These are phyloP conservation scores for Candida ortonii DNA, from an alignment of 805 yeast species.

Conservation along the genomic window DNA sequence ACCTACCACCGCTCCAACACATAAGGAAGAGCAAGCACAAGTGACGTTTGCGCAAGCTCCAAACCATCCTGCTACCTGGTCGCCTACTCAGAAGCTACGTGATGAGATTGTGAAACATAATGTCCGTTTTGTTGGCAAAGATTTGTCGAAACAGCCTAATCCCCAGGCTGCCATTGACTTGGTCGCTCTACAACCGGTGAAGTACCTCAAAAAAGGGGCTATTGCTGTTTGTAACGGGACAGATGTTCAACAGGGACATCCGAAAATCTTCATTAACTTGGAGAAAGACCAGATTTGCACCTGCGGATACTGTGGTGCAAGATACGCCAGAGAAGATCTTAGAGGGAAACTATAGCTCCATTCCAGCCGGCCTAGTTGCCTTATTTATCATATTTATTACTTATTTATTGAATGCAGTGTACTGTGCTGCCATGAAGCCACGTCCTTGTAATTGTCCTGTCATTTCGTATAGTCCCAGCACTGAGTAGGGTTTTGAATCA, in stretches of 20 bases:
- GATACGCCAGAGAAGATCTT: constrained; percentile 56
- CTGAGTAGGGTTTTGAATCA: no score
- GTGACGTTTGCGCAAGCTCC: constrained; percentile 60
- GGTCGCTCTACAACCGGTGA: constrained; percentile 70
- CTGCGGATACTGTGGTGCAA: constrained; percentile 80
- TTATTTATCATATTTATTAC: no score
- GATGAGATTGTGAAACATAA: constrained; percentile 49
- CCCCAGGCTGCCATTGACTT: constrained; percentile 84
- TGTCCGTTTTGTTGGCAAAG: constrained; percentile 70
- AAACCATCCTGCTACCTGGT: constrained; percentile 69
- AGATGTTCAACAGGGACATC: constrained; percentile 78
- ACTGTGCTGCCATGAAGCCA: no score
- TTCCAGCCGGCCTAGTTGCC: no score
- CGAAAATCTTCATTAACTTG: constrained; percentile 75
- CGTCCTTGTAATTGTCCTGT: no score
- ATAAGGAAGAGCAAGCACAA: constrained; percentile 9
- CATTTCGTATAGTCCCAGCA: no score
- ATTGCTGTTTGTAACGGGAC: constrained; percentile 85
- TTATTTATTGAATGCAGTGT: constrained; percentile 16
- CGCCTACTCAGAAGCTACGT: constrained; percentile 62
- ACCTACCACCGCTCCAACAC: constrained; percentile 14
- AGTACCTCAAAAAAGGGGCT: constrained; percentile 50
- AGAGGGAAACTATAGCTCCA: constrained; percentile 29
- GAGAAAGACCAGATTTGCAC: constrained; percentile 70
- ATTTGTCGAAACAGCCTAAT: constrained; percentile 65